These are phyloP conservation scores for Lodderomyces metapsilosis DNA, from an alignment of 1,139 yeast species.

Conservation along the genomic window DNA sequence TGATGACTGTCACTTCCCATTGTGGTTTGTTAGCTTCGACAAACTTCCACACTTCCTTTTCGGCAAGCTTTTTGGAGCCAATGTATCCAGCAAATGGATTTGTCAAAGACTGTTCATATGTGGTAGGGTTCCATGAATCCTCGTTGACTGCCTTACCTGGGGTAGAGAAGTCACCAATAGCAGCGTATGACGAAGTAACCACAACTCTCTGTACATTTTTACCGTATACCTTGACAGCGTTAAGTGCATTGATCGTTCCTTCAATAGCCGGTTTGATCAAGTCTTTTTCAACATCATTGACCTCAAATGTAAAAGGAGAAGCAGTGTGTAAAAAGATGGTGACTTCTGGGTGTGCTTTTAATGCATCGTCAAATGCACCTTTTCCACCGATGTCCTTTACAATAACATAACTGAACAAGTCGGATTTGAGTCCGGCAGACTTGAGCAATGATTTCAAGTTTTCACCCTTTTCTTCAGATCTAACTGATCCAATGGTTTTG, in stretches of 20 bases:
- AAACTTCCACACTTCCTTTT: conserved; percentile 52
- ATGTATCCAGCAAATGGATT: conserved; percentile 24
- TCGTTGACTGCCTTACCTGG: conserved; percentile 22
- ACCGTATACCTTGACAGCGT: conserved; percentile 22
- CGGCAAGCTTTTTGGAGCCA: conserved; percentile 33
- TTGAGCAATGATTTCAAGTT: conserved; percentile 17
- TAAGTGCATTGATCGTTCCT: conserved; percentile 30
- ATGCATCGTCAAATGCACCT: conserved; percentile 32
- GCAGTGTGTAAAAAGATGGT: conserved; percentile 30
- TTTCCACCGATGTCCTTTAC: conserved; percentile 24
- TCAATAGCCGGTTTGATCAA: conserved; percentile 31
- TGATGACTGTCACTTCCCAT: conserved; percentile 26
- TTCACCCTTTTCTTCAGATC: conserved; percentile 28
- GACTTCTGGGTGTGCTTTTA: conserved; percentile 28
- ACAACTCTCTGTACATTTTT: conserved; percentile 26
- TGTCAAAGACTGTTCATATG: conserved; percentile 27
- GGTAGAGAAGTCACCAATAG: conserved; percentile 16
- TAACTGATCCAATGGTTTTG: conserved; percentile 28
- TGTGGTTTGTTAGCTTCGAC: conserved; percentile 27
- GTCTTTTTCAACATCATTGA: conserved; percentile 25
- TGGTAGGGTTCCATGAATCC: conserved; percentile 37
- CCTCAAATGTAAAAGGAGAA: conserved; percentile 27
- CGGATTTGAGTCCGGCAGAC: conserved; percentile 3
- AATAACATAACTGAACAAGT: conserved; percentile 25
- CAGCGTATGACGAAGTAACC: conserved; percentile 29